Percentiles rank a stretch among this genome's conserved stretches.
Evolutionary conservation across 1,284 basidiomycete species (phyloP).

Genomic region (Apiotrichum montevideense): DNA sequence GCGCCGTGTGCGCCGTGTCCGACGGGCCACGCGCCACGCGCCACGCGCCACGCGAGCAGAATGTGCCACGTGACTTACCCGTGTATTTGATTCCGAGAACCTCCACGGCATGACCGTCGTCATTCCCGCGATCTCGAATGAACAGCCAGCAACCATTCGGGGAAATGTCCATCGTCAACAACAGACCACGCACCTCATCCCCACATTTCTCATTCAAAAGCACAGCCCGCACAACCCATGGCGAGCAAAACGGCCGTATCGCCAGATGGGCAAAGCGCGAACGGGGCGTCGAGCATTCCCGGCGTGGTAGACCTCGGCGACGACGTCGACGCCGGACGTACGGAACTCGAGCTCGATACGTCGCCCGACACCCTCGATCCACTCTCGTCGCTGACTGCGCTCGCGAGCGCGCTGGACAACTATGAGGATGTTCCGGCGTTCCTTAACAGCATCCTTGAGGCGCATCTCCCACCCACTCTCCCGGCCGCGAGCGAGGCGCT

Average conservation of each 20-base stretch:
- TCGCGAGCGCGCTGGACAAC: constrained; percentile 38
- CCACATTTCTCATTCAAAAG: too few relatives aligned
- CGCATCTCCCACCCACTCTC: constrained; percentile 20
- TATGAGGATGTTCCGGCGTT: constrained; percentile 39
- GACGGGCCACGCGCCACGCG: too few relatives aligned
- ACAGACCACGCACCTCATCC: too few relatives aligned
- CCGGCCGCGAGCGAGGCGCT: constrained; percentile 14
- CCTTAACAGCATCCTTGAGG: constrained; percentile 39
- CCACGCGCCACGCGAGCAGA: too few relatives aligned
- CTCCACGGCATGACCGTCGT: too few relatives aligned
- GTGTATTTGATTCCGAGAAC: too few relatives aligned
- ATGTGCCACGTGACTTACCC: too few relatives aligned
- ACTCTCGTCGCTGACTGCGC: constrained; percentile 24
- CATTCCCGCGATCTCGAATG: too few relatives aligned
- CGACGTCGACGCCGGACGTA: not conserved
- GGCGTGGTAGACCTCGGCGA: constrained; percentile 9
- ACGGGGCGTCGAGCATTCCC: not conserved
- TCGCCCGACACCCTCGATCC: constrained; percentile 10
- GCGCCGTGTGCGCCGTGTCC: too few relatives aligned
- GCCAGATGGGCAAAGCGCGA: not conserved
- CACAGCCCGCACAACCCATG: constrained; percentile 2
- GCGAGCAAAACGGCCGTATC: constrained; percentile 5
- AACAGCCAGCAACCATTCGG: too few relatives aligned
- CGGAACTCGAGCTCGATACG: constrained; percentile 1
- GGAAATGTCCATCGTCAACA: too few relatives aligned